A percentile compares a stretch with the other conserved stretches of the same genome.
These are phyloP conservation scores for Tuber calosporum DNA, from an alignment of 495 filamentous ascomycete genomes.

Conservation along the genomic window DNA sequence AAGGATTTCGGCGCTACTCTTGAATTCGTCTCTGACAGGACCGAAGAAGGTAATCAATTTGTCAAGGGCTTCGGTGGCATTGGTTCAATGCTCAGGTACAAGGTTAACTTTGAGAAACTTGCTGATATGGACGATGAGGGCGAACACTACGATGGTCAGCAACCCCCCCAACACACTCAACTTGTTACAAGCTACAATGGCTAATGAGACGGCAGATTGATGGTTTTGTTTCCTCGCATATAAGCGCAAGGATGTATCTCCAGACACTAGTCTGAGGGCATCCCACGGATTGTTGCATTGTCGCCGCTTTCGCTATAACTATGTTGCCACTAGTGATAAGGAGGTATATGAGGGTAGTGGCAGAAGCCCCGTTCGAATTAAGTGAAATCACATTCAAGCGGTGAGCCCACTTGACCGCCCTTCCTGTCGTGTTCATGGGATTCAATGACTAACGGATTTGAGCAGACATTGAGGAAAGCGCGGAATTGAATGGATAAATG, in stretches of 20 bases:
- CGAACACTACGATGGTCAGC: slow-evolving; percentile 88
- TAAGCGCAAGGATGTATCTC: slow-evolving; percentile 41
- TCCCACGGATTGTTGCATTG: slow-evolving; percentile 26
- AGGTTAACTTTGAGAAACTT: slow-evolving; percentile 99
- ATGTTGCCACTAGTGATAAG: neutral
- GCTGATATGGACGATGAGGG: slow-evolving; percentile 92
- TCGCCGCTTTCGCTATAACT: neutral
- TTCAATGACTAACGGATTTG: neutral
- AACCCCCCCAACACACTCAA: slow-evolving; percentile 3
- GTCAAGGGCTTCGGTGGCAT: slow-evolving; percentile 99
- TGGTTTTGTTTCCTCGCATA: slow-evolving; percentile 41
- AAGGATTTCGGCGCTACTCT: slow-evolving; percentile 94
- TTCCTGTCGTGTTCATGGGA: neutral
- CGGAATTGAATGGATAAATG: neutral
- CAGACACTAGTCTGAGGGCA: slow-evolving; percentile 41
- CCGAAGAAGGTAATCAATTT: slow-evolving; percentile 97
- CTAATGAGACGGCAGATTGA: slow-evolving; percentile 32
- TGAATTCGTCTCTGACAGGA: slow-evolving; percentile 95
- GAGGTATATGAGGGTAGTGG: neutral
- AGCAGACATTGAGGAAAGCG: neutral
- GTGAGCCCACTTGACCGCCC: neutral
- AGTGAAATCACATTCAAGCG: neutral
- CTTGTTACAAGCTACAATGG: neutral
- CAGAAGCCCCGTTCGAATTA: neutral
- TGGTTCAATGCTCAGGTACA: slow-evolving; percentile 93